Conservation (phyloP, 2,329 filamentous ascomycete species). For the Trichoderma sp. region DNA sequence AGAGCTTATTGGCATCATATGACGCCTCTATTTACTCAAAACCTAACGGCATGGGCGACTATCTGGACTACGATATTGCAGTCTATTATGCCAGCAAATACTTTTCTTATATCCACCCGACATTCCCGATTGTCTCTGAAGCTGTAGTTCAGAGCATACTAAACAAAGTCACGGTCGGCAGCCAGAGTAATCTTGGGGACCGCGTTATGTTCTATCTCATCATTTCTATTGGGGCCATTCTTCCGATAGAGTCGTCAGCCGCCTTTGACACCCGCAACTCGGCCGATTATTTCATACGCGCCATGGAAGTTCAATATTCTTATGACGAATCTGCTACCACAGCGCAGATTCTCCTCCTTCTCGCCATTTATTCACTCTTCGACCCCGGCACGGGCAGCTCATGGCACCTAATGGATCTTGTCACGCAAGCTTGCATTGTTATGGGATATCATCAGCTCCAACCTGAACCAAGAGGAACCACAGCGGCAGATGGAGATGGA, state of each 20-base stretch:
- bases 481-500: not conserved
- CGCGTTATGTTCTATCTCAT: not conserved
- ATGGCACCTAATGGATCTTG: constrained; percentile 17
- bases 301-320: not conserved
- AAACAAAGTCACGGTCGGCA: not conserved
- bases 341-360: not conserved
- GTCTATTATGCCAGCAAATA: not conserved
- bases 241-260: not conserved
- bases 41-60: not conserved
- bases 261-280: not conserved
- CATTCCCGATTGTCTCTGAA: not conserved
- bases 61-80: not conserved
- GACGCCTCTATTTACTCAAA: not conserved
- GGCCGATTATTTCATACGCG: not conserved
- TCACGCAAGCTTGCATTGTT: not conserved
- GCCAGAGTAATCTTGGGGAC: not conserved
- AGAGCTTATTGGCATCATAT: not conserved
- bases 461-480: not conserved
- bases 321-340: not conserved
- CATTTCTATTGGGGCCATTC: not conserved
- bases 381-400: constrained; percentile 12
- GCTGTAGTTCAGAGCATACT: not conserved
- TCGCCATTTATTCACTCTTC: constrained; percentile 16
- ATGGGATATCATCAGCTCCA: not conserved
- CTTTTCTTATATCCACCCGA: not conserved